Percentiles rank a stretch among this genome's conserved stretches.
phyloP scores from a whole-genome alignment of 192 early-diverging fungal genomes.

The Umbelopsis sp. region DNA sequence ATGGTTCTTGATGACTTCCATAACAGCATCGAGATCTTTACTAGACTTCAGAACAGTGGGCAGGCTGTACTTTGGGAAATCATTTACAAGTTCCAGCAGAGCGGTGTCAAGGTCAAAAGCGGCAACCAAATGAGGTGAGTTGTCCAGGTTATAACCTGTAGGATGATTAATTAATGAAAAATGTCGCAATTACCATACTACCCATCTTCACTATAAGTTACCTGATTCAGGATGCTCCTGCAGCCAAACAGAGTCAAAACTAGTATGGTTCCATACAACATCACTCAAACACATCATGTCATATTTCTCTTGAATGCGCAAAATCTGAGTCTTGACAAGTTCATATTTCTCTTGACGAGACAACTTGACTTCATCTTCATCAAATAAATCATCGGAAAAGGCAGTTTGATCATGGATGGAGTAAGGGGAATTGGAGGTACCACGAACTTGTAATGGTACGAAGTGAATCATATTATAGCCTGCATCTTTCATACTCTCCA shows the following conservation, averaged over 20 bases:
- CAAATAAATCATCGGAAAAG: slow-evolving; percentile 89
- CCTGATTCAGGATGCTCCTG: slow-evolving; percentile 94
- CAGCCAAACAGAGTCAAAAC: slow-evolving; percentile 91
- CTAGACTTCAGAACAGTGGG: slow-evolving; percentile 61
- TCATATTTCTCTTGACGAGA: slow-evolving; percentile 63
- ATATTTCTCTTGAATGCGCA: slow-evolving; percentile 61
- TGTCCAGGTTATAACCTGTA: slow-evolving; percentile 86
- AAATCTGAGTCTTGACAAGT: slow-evolving; percentile 55
- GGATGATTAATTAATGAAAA: slow-evolving; percentile 17
- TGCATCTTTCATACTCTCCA: slow-evolving; percentile 67
- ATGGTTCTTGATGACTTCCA: slow-evolving; percentile 57
- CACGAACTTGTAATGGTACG: slow-evolving; percentile 90
- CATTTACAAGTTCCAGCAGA: slow-evolving; percentile 67
- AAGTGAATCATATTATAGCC: slow-evolving; percentile 99
- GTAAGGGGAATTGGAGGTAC: slow-evolving; percentile 96
- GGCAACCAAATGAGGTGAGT: slow-evolving; percentile 88
- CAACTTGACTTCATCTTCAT: slow-evolving; percentile 43
- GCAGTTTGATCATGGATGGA: slow-evolving; percentile 93
- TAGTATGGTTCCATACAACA: slow-evolving; percentile 99
- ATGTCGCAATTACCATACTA: background rate
- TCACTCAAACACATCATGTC: slow-evolving; percentile 84
- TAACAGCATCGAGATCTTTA: slow-evolving; percentile 64
- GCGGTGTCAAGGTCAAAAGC: slow-evolving; percentile 95
- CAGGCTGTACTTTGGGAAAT: slow-evolving; percentile 53
- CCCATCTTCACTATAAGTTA: slow-evolving; percentile 17